Base-by-base conservation (phyloP, 1,139 yeast species). In the Yamadazyma kanchanaburiensis region DNA sequence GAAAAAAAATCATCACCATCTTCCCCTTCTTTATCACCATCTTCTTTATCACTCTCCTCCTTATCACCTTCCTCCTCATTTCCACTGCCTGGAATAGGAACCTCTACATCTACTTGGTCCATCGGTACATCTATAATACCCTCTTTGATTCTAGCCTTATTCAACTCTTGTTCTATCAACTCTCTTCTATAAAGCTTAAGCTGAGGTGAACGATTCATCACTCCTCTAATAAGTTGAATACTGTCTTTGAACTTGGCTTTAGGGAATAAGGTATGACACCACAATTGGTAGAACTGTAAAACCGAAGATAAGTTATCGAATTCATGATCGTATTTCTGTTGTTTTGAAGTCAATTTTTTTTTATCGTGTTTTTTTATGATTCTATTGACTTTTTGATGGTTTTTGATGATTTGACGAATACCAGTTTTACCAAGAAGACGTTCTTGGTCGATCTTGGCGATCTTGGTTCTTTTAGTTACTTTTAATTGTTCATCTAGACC, bases 241-340 rank as follows among this genome's bases (percentile, higher is more conserved):
- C 74, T 80, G 49, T 85, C 95, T 32, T 65, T 61, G 43, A 86
- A 84, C 37, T 73, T 80, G 2, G 94, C 88, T 53, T 79, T 80
- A 8, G 95, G 94, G 45, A 74, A 86, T 30, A 86, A 50, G 4
- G 78, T 74, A 52, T 86, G 95, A 16, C 89, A 88, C 95, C 95
- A 86, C 19, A 86, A 53, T 54, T 85, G 94, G 55, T 85, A 86
- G 45, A 75, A 77, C 38, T 74, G 77, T 16, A 85, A 57, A 2
- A 86, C 60, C 10, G 62, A 51, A 6, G 63, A 53, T 25, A 69
- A 50, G 34, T 66, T 70, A 6, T 63, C 58, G 24, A 58, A 61
- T 35, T 72, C 77, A 23, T 60, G 62, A 9, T 64, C 64, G 20
- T 55, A 49, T 33, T 56, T 64, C 13, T 46, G 45, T 32, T 53